Percentiles rank a stretch among this genome's conserved stretches.
Conservation (phyloP, 768 basidiomycete species). For the Boletus reticulatus region DNA sequence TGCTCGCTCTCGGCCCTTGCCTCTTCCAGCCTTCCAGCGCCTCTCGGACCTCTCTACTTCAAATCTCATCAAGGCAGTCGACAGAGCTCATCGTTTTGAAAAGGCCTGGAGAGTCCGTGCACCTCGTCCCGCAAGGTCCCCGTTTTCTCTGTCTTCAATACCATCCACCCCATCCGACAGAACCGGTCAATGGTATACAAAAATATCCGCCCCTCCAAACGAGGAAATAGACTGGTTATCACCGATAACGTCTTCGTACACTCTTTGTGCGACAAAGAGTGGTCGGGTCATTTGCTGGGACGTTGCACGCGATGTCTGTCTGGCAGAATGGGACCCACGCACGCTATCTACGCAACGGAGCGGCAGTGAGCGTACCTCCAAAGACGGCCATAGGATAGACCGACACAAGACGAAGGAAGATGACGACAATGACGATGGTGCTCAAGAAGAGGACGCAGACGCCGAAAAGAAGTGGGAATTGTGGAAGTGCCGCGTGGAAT, state of each 20-base stretch:
- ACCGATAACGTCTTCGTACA: constrained; percentile 73
- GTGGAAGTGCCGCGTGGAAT: constrained; percentile 79
- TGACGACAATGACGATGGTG: constrained; percentile 10
- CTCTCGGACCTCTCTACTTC: constrained; percentile 62
- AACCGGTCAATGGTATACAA: constrained; percentile 55
- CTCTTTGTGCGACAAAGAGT: constrained; percentile 73
- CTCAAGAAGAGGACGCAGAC: background rate
- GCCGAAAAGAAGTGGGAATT: constrained; percentile 56
- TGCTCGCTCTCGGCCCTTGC: constrained; percentile 63
- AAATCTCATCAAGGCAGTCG: constrained; percentile 60
- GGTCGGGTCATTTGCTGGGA: constrained; percentile 81
- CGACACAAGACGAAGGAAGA: constrained; percentile 8
- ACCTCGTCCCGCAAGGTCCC: constrained; percentile 45
- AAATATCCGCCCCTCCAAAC: constrained; percentile 61
- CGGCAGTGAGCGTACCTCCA: background rate
- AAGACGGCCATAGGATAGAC: constrained; percentile 8
- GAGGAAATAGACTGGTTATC: constrained; percentile 78
- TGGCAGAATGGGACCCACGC: constrained; percentile 67
- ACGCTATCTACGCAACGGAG: constrained; percentile 14
- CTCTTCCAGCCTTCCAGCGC: constrained; percentile 67
- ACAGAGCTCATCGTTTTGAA: constrained; percentile 61
- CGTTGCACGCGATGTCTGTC: constrained; percentile 54
- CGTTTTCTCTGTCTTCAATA: constrained; percentile 28
- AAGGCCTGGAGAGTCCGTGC: constrained; percentile 58
- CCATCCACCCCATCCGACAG: constrained; percentile 27